Evolutionary conservation across 108 stramenopile genomes (phyloP).

Genomic region (Pseudonitzschia pungens): DNA sequence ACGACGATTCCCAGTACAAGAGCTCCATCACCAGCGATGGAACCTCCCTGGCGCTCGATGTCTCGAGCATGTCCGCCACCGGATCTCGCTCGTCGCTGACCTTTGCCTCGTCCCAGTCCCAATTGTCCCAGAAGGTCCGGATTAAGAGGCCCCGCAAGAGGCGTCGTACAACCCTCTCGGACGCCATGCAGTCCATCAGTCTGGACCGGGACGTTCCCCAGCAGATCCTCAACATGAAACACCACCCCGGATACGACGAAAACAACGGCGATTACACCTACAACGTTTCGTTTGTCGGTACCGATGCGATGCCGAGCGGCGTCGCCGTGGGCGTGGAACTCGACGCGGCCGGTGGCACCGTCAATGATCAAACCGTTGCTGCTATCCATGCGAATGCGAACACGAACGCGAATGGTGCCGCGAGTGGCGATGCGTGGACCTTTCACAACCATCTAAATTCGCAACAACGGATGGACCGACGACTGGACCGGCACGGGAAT

Average conservation of each 20-base stretch:
- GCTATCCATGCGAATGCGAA: neutral
- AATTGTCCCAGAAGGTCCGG: neutral
- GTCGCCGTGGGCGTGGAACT: too few species aligned
- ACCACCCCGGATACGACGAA: neutral
- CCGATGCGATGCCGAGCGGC: too few species aligned
- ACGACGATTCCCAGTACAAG: slow-evolving; percentile 15
- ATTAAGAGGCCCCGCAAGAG: neutral
- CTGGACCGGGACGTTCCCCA: slow-evolving; percentile 16
- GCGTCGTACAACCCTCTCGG: neutral
- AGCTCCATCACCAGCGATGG: neutral
- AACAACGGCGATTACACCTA: slow-evolving; percentile 9
- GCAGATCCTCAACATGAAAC: slow-evolving; percentile 19
- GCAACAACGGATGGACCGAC: neutral
- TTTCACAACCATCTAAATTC: neutral
- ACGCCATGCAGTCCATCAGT: slow-evolving; percentile 13
- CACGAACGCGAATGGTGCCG: neutral
- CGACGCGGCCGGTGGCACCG: too few species aligned
- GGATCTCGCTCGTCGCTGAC: slow-evolving; percentile 5
- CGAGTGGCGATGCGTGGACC: neutral
- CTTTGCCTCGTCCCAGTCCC: slow-evolving; percentile 7
- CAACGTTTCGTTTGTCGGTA: neutral
- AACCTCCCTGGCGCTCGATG: neutral
- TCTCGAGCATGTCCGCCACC: slow-evolving; percentile 9
- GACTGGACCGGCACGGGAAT: neutral
- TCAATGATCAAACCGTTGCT: too few species aligned